Evolutionary conservation across 495 filamentous ascomycete species (phyloP).

Genomic region (Neurospora sp.): DNA sequence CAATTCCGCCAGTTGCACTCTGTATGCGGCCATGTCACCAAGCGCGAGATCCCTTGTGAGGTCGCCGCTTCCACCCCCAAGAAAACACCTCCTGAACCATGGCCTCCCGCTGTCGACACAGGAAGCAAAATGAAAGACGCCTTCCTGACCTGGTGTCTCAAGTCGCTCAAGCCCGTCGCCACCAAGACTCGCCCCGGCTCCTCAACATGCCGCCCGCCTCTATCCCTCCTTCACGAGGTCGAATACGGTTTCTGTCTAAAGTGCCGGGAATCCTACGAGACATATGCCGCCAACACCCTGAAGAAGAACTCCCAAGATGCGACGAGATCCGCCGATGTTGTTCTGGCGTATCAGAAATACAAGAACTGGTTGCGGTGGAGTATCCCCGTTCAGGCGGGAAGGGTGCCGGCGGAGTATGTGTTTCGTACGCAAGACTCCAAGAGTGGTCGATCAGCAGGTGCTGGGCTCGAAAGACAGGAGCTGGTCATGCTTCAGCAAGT

Average conservation of each 20-base stretch:
- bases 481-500: background rate
- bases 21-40: background rate
- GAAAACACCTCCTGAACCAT: accelerated
- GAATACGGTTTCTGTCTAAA: background rate
- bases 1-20: background rate
- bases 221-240: background rate
- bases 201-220: background rate
- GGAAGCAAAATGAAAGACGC: background rate
- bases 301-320: background rate
- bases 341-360: background rate
- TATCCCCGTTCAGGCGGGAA: background rate
- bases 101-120: background rate
- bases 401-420: background rate
- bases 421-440: background rate
- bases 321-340: background rate
- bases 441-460: background rate
- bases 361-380: background rate
- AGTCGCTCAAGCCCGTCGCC: background rate
- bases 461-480: background rate
- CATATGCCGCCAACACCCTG: background rate
- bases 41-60: background rate
- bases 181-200: background rate
- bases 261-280: background rate
- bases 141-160: background rate
- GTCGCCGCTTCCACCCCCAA: background rate